Percentiles rank a stretch among this genome's conserved stretches.
Evolutionary conservation across 108 stramenopile species (phyloP).

Genomic region (Skeletonema grethae): DNA sequence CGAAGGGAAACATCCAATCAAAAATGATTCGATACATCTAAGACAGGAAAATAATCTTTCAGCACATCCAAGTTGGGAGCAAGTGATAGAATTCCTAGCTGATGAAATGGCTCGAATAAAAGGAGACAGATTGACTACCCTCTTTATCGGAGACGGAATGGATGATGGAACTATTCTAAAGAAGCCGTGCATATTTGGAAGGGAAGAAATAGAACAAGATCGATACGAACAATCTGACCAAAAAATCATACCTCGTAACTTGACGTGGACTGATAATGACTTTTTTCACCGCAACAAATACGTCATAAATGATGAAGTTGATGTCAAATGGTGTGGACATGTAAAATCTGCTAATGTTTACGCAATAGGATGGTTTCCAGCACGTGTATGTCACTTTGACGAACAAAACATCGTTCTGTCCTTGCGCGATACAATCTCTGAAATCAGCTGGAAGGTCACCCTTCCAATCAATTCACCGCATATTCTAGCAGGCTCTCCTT

Average conservation of each 20-base stretch:
- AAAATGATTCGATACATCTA: slow-evolving; percentile 4
- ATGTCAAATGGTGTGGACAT: slow-evolving; percentile 33
- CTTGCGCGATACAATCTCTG: slow-evolving; percentile 22
- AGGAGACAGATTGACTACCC: slow-evolving; percentile 31
- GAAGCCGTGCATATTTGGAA: slow-evolving; percentile 30
- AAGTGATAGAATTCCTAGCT: slow-evolving; percentile 49
- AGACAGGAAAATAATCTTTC: background rate
- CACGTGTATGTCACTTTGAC: slow-evolving; percentile 7
- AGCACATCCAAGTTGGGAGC: slow-evolving; percentile 24
- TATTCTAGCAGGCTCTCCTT: slow-evolving; percentile 30
- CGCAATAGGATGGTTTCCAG: slow-evolving; percentile 41
- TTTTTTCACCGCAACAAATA: slow-evolving; percentile 16
- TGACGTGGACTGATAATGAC: slow-evolving; percentile 37
- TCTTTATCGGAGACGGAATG: slow-evolving; percentile 40
- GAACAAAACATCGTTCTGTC: slow-evolving; percentile 19
- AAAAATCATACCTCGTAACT: slow-evolving; percentile 28
- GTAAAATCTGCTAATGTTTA: background rate
- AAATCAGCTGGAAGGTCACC: slow-evolving; percentile 27
- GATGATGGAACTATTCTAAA: slow-evolving; percentile 29
- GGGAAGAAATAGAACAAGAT: background rate
- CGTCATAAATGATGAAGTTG: slow-evolving; percentile 37
- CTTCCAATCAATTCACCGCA: slow-evolving; percentile 4
- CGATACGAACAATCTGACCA: background rate
- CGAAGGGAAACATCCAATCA: slow-evolving; percentile 26
- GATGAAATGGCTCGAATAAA: slow-evolving; percentile 51